These are phyloP conservation scores for Verticillium dahliae DNA, from an alignment of 2,329 filamentous ascomycete genomes.

Conservation along the genomic window DNA sequence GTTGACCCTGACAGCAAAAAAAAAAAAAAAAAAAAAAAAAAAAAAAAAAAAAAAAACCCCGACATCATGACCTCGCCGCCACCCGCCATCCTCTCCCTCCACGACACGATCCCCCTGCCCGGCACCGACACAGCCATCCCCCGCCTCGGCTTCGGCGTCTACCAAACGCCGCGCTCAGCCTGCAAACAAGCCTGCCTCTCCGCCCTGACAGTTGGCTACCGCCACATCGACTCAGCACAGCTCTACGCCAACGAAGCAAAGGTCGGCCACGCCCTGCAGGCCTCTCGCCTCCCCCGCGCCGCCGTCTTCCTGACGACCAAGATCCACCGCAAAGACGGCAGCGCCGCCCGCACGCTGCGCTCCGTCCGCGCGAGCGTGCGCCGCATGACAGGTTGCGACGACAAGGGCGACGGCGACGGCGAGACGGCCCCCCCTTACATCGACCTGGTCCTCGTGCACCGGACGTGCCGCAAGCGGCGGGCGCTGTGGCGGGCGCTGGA, in stretches of 20 bases:
- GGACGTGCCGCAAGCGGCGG: constrained; percentile 49
- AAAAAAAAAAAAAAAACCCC: not conserved
- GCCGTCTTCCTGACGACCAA: constrained; percentile 68
- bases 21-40: not conserved
- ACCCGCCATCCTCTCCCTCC: constrained; percentile 2
- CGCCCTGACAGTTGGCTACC: constrained; percentile 52
- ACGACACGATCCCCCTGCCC: constrained; percentile 14
- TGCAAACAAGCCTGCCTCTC: constrained; percentile 52
- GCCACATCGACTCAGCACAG: constrained; percentile 59
- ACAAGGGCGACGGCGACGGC: constrained; percentile 34
- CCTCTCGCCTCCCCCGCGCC: constrained; percentile 46
- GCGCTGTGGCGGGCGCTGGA: constrained; percentile 63
- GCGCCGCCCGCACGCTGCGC: constrained; percentile 52
- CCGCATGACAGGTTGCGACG: constrained; percentile 38
- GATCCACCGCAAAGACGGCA: constrained; percentile 47
- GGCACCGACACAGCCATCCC: constrained; percentile 41
- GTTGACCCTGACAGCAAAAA: not conserved
- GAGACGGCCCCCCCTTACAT: constrained; percentile 38
- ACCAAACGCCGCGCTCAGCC: constrained; percentile 46
- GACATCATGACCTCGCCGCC: not conserved
- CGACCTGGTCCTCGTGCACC: constrained; percentile 67
- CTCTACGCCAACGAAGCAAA: constrained; percentile 61
- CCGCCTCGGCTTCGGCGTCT: constrained; percentile 66
- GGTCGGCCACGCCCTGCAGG: constrained; percentile 57
- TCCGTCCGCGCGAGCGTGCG: constrained; percentile 52